Base-by-base conservation (phyloP, 1,139 yeast species). In the Candida pseudoviswanathii region DNA sequence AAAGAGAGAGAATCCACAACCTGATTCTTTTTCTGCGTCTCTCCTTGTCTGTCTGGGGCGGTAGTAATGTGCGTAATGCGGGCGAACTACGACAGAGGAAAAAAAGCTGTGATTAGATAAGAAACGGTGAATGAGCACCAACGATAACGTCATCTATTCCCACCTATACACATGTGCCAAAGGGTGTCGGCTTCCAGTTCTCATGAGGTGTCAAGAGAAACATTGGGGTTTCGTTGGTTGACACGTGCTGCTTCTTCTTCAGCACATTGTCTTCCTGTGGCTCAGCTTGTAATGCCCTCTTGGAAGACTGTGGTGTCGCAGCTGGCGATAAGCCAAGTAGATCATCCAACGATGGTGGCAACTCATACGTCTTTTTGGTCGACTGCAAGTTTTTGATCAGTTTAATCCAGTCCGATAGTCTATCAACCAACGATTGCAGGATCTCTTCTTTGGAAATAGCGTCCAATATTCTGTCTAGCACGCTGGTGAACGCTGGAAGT, bases 181-280 rank as follows among this genome's bases (percentile, higher is more conserved):
- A 71, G 0, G 77, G 73, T 2, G 58, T 56, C 1, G 75, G 73
- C n/a, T 50, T 56, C 78, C 78, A 73, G 30, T 59, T 48, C 0
- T 48, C 45, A 49, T 68, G 68, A 16, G 53, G 52, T 34, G 68
- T 74, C 48, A 73, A 64, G 5, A 71, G 50, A 47, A 51, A 69
- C 5, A 47, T 38, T n/a, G 45, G 37, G 25, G 9, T 31, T 8
- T 44, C 6, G 34, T 16, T 16, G 16, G 44, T 44, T 37, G 40
- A 33, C n/a, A 11, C 4, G 26, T 36, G 42, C 44, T 30, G 42
- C 44, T 46, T 54, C 55, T 51, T 54, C 57, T 22, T 51, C 49
- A 33, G 51, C 10, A 6, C 30, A 6, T 5, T 8, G 16, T 22
- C 36, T 3, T 7, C 36, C 27, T 39, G 9, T 8, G 38, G 33